Evolutionary conservation across 345 rosid genomes (phyloP).

Genomic region (Moringa oleifera): DNA sequence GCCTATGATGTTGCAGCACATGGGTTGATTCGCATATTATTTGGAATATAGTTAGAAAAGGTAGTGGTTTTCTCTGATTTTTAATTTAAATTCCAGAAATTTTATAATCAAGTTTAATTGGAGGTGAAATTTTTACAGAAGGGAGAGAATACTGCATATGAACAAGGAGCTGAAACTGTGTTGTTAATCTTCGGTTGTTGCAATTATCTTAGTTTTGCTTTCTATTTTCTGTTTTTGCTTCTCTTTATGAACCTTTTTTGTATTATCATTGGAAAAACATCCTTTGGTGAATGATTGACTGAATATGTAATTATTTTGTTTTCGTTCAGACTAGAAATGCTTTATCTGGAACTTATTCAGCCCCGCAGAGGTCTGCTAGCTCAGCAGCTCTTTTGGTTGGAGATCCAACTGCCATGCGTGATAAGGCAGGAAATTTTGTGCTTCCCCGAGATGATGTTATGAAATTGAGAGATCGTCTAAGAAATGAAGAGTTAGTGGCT

Average conservation of each 20-base stretch:
- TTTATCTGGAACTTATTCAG: conserved; percentile 96
- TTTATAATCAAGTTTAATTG: too few species aligned
- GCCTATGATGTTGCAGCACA: neutral
- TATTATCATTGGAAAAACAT: neutral
- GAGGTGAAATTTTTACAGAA: neutral
- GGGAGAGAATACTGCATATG: neutral
- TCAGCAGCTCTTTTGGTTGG: conserved; percentile 98
- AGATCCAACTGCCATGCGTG: conserved; percentile 90
- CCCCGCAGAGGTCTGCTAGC: conserved; percentile 99
- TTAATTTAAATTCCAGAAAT: neutral
- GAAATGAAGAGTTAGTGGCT: conserved; percentile 83
- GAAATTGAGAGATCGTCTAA: conserved; percentile 93
- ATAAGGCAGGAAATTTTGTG: conserved; percentile 91
- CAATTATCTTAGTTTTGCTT: neutral
- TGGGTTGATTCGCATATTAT: neutral
- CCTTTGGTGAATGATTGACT: neutral
- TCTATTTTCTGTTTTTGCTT: neutral
- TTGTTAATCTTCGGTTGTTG: neutral
- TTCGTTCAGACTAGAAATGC: conserved; percentile 90
- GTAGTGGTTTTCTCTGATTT: neutral
- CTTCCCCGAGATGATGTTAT: conserved; percentile 99
- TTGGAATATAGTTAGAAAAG: neutral
- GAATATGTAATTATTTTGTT: conserved; percentile 10
- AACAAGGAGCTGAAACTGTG: neutral
- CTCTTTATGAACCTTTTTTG: neutral